Base-by-base conservation (phyloP, 2,329 filamentous ascomycete genomes). In the Sporothrix sp. region DNA sequence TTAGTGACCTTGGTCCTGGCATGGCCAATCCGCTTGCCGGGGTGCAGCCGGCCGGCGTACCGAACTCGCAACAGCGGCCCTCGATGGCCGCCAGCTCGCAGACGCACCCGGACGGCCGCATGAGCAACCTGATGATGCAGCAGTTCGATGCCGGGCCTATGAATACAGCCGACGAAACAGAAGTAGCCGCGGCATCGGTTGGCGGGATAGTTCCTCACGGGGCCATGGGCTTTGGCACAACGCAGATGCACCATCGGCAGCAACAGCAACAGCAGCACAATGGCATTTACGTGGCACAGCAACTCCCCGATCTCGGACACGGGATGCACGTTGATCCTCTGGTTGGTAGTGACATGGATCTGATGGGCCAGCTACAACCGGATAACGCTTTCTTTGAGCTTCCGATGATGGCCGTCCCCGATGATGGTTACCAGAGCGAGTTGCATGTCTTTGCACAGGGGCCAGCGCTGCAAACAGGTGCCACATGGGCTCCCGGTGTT, bases 381-480 rank as follows among this genome's bases (percentile, higher is more conserved):
- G n/a, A 36, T 7, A 7, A 35, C 9, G 36, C 51, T 0, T 51
- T 51, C 9, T 54, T 35, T 14, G 46, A 47, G 3, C 23, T 45
- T 11, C 23, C 33, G n/a, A 37, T 47, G 21, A 10, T 48, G 3
- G 33, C 50, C 3, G 7, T 53, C 9, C 52, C 44, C 14, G 66
- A 66, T 38, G 72, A 75, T 50, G 72, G 72, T 2, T 75, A 69
- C 52, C 68, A 73, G 54, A 63, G 60, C 8, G 72, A 74, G 58
- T 57, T 75, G 47, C 68, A 70, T 53, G 66, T 65, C 42, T 70
- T 70, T 50, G 65, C 72, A 21, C 63, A 70, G 35, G 71, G 70
- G 2, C 59, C 64, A 1, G 59, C 56, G 3, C 56, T 60, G 5
- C 33, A 38, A 13, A 28, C 46, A 5, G 45, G 25, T 7, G 61